Evolutionary conservation across 2,329 filamentous ascomycete genomes (phyloP), one percentile per base, ranked within the genome.

Genomic region (Trichoderma guizhouense): DNA sequence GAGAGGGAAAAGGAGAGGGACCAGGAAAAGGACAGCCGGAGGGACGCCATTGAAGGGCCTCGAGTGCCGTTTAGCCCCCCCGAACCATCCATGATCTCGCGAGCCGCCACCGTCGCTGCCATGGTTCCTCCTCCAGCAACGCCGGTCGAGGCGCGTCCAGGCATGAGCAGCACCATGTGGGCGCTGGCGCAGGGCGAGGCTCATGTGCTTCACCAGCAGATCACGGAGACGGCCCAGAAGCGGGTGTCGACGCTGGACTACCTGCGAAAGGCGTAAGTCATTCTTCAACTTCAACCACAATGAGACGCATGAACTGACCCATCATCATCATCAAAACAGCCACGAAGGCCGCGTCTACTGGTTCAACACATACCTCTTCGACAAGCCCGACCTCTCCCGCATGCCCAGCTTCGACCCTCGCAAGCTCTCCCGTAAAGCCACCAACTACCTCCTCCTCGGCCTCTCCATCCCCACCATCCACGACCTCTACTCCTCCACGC

Each of bases 311-410:
- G n/a, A 24, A 32, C 30, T 60, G 5, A 60, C 57, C 15, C 32
- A 14, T 34, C 36, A 14, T 43, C 36, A 3, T 8, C 15, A 5
- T 3, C 8, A 7, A 3, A 26, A 18, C 58, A 97, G 94, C 32
- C 95, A 99, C 79, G 94, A 98, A 83, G 95, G 95, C 73, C 91
- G 94, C 72, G 91, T 97, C 55, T 98, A 97, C 84, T 98, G 96
- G 95, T 98, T 98, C 86, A 98, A 98, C 83, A 98, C 96, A 0
- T 89, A 97, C 73, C 92, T 97, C 78, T 97, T 97, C 82, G 93
- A 94, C 75, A 92, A 93, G 77, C 82, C 89, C 34, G 94, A 97
- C 81, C 87, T 98, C 39, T 85, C 88, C 66, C 91, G 91, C 78
- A 91, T 98, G 84, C 91, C 95, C 60, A 97, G 94, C 79, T 95